Conservation (phyloP, 2,329 filamentous ascomycete genomes). For the Paramyrothecium roridum region DNA sequence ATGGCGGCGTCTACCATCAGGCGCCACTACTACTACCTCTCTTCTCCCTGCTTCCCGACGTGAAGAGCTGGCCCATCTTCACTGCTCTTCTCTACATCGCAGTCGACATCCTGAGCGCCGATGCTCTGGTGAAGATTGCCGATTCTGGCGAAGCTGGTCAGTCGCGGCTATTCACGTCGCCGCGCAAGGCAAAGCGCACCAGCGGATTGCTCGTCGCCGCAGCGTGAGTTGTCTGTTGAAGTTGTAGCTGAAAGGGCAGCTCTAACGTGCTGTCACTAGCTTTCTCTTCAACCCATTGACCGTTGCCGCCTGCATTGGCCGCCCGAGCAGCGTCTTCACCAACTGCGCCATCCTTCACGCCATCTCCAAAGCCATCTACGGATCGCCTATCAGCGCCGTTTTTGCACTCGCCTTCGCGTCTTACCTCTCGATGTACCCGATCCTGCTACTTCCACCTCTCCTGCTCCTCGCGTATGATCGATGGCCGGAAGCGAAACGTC, state of each 20-base stretch:
- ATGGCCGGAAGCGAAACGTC: slow-evolving; percentile 30
- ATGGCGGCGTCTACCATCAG: slow-evolving; percentile 81
- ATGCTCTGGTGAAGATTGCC: slow-evolving; percentile 75
- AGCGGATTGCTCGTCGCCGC: slow-evolving; percentile 73
- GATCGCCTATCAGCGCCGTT: slow-evolving; percentile 72
- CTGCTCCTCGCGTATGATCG: slow-evolving; percentile 77
- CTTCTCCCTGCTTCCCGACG: slow-evolving; percentile 81
- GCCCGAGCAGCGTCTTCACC: slow-evolving; percentile 85
- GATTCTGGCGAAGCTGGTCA: slow-evolving; percentile 73
- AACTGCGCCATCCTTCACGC: slow-evolving; percentile 84
- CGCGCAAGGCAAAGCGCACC: slow-evolving; percentile 72
- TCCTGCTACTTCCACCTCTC: slow-evolving; percentile 80
- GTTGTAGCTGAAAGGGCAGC: background rate
- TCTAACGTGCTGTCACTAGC: slow-evolving; percentile 40
- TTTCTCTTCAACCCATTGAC: slow-evolving; percentile 96
- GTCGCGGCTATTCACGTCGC: slow-evolving; percentile 75
- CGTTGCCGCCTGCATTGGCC: slow-evolving; percentile 83
- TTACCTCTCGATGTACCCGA: slow-evolving; percentile 89
- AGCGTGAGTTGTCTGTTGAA: slow-evolving; percentile 51
- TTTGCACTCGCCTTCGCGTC: slow-evolving; percentile 82
- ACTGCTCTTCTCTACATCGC: slow-evolving; percentile 78
- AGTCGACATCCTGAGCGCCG: slow-evolving; percentile 78
- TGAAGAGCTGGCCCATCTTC: slow-evolving; percentile 63
- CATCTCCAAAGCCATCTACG: slow-evolving; percentile 74
- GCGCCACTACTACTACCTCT: slow-evolving; percentile 87